phyloP scores from a whole-genome alignment of 2,329 filamentous ascomycete genomes.

The Sarocladium kiliense region DNA sequence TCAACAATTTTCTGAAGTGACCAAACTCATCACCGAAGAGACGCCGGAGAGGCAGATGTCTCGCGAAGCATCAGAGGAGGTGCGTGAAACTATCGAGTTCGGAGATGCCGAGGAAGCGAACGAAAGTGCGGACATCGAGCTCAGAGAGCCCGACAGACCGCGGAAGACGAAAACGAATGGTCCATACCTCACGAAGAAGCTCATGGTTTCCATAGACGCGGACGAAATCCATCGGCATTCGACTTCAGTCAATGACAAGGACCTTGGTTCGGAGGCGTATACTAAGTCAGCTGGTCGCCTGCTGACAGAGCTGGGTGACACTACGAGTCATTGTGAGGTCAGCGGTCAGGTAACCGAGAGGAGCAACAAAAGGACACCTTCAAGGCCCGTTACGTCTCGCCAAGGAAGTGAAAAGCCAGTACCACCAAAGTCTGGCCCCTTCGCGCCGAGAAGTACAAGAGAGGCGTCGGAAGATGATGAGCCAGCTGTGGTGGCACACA shows the following conservation, averaged over 20 bases:
- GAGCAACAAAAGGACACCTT: neutral
- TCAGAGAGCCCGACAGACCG: neutral
- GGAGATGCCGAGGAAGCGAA: neutral
- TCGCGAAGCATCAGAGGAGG: neutral
- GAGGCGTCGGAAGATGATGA: too few species aligned
- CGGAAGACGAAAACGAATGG: neutral
- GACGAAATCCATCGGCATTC: neutral
- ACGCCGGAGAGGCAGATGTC: neutral
- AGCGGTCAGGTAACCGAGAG: neutral
- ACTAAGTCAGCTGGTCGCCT: neutral
- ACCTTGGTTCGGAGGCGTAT: neutral
- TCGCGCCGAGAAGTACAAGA: neutral
- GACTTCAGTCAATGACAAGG: neutral
- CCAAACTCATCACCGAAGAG: conserved; percentile 11
- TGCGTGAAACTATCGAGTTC: neutral
- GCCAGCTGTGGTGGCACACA: neutral
- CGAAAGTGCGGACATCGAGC: neutral
- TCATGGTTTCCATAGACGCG: neutral
- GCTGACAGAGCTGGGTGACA: neutral
- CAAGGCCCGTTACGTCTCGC: neutral
- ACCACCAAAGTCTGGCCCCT: neutral
- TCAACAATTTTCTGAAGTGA: conserved; percentile 21
- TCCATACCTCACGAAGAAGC: neutral
- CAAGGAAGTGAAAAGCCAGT: neutral
- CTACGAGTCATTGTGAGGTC: neutral